Percentiles rank a stretch among this genome's conserved stretches.
Evolutionary conservation across 2,329 filamentous ascomycete species (phyloP).

Genomic region (Fusarium buxicola): DNA sequence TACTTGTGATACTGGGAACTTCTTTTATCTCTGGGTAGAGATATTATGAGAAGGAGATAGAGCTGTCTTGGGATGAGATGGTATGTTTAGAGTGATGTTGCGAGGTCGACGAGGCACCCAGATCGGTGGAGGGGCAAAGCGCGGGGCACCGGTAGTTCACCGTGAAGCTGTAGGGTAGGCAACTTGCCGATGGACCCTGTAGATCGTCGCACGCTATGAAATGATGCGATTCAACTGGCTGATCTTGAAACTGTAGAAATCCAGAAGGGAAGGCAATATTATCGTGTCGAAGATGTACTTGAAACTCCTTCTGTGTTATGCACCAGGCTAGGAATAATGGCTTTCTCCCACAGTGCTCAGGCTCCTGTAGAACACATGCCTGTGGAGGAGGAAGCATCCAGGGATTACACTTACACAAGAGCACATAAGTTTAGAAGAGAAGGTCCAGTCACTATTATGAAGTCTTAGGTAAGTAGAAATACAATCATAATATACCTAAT

Average conservation of each 20-base stretch:
- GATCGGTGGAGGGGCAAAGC: slow-evolving; percentile 37
- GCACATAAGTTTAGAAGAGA: too few relatives aligned
- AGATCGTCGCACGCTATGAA: slow-evolving; percentile 24
- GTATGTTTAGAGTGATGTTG: slow-evolving; percentile 2
- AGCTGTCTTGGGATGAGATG: not conserved
- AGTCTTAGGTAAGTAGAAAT: too few relatives aligned
- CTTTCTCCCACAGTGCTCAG: too few relatives aligned
- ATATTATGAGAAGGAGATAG: not conserved
- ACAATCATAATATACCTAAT: too few relatives aligned
- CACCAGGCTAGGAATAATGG: too few relatives aligned
- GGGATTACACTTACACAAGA: too few relatives aligned
- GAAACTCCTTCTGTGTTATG: too few relatives aligned
- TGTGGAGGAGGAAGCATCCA: too few relatives aligned
- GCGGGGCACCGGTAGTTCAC: slow-evolving; percentile 24
- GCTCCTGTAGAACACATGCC: too few relatives aligned
- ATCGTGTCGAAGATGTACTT: too few relatives aligned
- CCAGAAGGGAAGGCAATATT: too few relatives aligned
- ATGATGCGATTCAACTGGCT: slow-evolving; percentile 32
- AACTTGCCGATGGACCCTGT: not conserved
- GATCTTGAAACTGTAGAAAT: not conserved
- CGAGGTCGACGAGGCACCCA: slow-evolving; percentile 2
- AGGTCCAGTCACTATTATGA: too few relatives aligned
- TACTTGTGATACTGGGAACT: not conserved
- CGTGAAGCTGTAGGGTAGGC: slow-evolving; percentile 30
- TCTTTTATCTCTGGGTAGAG: not conserved